These are phyloP conservation scores for Pholiota molesta DNA, from an alignment of 768 basidiomycete genomes.

Conservation along the genomic window DNA sequence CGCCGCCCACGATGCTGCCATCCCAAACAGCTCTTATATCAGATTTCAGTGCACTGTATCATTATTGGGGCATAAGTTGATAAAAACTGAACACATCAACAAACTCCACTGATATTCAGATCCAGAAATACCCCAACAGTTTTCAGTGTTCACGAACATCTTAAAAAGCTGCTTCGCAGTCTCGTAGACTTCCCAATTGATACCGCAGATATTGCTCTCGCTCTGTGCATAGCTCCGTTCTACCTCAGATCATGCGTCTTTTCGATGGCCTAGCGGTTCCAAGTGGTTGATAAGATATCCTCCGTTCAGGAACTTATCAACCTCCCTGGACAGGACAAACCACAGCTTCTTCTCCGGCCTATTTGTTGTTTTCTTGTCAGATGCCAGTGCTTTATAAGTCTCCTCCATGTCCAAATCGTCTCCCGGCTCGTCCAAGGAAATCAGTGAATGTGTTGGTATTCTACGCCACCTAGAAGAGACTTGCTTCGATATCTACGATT, in stretches of 20 bases:
- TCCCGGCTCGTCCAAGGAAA: neutral
- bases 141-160: constrained; percentile 20
- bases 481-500: too few relatives aligned
- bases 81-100: too few relatives aligned
- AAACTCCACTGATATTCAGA: constrained; percentile 2
- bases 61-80: too few relatives aligned
- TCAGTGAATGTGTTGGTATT: neutral
- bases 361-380: neutral
- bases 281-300: neutral
- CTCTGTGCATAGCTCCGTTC: neutral
- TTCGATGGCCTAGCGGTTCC: neutral
- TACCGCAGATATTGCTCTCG: neutral
- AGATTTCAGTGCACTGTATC: too few relatives aligned
- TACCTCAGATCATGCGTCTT: neutral
- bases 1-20: neutral
- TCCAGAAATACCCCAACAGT: constrained; percentile 6
- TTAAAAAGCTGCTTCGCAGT: constrained; percentile 15
- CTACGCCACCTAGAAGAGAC: neutral
- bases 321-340: neutral
- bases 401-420: neutral
- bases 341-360: neutral
- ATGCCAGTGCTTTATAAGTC: neutral
- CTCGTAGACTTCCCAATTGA: neutral
- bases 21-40: too few relatives aligned
- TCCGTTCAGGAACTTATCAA: neutral